These are phyloP conservation scores for Fusarium sp. DNA, from an alignment of 2,329 filamentous ascomycete species.

Conservation along the genomic window DNA sequence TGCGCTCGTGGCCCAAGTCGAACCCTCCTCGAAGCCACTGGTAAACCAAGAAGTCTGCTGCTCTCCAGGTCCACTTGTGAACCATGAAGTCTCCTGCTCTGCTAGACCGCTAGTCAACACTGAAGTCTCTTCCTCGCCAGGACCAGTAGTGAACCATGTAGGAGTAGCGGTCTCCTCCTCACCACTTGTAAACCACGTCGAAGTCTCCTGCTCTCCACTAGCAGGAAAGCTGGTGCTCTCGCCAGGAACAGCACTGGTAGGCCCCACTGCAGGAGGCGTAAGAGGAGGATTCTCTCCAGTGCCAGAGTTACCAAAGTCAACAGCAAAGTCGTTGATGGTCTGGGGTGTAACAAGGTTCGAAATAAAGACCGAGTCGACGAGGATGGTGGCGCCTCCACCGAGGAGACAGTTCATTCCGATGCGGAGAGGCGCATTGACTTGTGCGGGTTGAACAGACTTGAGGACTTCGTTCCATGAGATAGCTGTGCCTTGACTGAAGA, in stretches of 20 bases:
- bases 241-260: neutral
- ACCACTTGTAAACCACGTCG: neutral
- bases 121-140: neutral
- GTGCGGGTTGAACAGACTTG: neutral
- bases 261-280: neutral
- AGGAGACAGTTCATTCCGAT: slow-evolving; percentile 9
- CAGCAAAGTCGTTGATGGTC: slow-evolving; percentile 16
- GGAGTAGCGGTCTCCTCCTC: neutral
- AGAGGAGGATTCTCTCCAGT: neutral
- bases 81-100: neutral
- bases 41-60: neutral
- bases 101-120: neutral
- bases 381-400: slow-evolving; percentile 3
- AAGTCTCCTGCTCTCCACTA: neutral
- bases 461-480: slow-evolving; percentile 11
- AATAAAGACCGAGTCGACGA: slow-evolving; percentile 28
- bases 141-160: neutral
- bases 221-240: neutral
- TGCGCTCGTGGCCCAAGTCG: neutral
- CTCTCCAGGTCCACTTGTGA: neutral
- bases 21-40: neutral
- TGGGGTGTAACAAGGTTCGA: slow-evolving; percentile 25
- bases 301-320: slow-evolving; percentile 18
- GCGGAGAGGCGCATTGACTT: neutral
- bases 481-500: neutral